These are phyloP conservation scores for Lasiosphaeria hispida DNA, from an alignment of 495 filamentous ascomycete genomes.

Conservation along the genomic window DNA sequence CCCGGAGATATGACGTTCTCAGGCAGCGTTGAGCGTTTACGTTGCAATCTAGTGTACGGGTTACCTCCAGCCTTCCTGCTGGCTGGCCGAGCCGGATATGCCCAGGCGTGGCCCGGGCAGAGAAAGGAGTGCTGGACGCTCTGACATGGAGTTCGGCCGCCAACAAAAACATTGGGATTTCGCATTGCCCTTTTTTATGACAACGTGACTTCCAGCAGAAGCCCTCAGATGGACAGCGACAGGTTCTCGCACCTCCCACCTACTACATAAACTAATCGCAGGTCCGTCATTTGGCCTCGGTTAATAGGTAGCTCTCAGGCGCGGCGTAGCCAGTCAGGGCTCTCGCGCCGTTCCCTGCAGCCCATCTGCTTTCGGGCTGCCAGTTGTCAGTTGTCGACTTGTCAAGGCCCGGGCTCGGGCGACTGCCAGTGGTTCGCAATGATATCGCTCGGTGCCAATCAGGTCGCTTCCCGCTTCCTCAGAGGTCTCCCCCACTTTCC, in stretches of 20 bases:
- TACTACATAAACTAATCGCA: no score
- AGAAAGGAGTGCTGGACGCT: background rate
- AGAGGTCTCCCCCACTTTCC: background rate
- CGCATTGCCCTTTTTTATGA: no score
- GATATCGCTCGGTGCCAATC: conserved; percentile 9
- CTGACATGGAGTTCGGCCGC: conserved; percentile 7
- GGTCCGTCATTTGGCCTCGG: no score
- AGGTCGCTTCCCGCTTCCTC: conserved; percentile 10
- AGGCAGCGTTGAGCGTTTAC: background rate
- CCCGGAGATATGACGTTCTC: background rate
- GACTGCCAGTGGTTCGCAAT: conserved; percentile 5
- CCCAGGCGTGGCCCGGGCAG: conserved; percentile 1
- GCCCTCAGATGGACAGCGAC: no score
- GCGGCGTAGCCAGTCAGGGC: no score
- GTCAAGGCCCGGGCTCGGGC: background rate
- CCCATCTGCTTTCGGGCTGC: background rate
- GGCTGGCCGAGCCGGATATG: no score
- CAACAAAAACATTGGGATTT: background rate
- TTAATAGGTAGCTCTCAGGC: no score
- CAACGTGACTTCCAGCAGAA: no score
- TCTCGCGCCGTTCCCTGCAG: no score
- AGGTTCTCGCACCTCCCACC: no score
- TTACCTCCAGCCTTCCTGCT: no score
- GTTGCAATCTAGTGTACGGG: no score
- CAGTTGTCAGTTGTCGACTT: background rate